Base-by-base conservation (phyloP, 306 rosid species). In the Pyrus betulifolia region DNA sequence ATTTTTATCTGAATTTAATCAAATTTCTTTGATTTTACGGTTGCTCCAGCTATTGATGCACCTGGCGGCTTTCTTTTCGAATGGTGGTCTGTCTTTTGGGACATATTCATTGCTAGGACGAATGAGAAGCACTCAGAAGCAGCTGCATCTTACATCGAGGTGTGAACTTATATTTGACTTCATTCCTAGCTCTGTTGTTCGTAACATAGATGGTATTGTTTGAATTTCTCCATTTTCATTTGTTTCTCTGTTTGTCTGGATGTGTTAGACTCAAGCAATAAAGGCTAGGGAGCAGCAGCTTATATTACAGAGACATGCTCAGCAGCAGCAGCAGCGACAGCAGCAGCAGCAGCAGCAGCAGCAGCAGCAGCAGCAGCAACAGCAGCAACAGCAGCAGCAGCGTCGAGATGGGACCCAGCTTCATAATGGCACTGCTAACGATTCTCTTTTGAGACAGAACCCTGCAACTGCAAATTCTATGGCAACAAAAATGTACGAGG, bases 51-150 rank as follows among this genome's bases (percentile, higher is more conserved):
- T 82, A 87, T 87, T 62, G 92, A 83, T 49, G 93, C 91, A 25
- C 96, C 97, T 25, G 74, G 81, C 44, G 92, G 93, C 67, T 93
- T 91, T 88, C 97, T 93, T 80, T 84, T 84, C 5, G 98, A 93
- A 71, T 93, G 98, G 97, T 93, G 97, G 98, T 84, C 96, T 69
- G 92, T 93, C 73, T 93, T 88, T 72, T 90, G 97, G 96, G 93
- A 91, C 74, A 74, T 89, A 58, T 89, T 82, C 62, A 87, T 89
- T 67, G 80, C 91, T 30, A 85, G 86, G 84, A 74, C 83, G n/a
- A 83, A 84, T 74, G 84, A 74, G 64, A 85, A 87, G 74, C 89
- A 84, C 79, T 83, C 93, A 14, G 97, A 89, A 78, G 76, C 87
- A 75, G 96, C 97, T 44, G 65, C 83, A 67, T 85, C 87, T 79